These are phyloP conservation scores for Bertia moriformis DNA, from an alignment of 2,329 filamentous ascomycete genomes.

Conservation along the genomic window DNA sequence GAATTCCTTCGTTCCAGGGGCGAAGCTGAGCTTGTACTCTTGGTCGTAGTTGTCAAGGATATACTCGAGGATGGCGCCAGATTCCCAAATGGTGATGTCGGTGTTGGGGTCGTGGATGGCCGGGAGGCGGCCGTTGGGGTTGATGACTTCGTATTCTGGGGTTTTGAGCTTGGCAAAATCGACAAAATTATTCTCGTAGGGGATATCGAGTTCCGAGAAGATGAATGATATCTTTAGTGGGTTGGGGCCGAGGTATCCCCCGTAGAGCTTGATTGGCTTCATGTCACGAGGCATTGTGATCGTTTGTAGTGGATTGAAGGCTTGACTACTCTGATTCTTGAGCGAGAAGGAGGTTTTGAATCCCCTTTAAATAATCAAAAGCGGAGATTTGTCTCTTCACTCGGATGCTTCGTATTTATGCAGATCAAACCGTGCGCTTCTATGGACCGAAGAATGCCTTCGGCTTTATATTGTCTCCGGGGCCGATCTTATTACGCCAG, in stretches of 20 bases:
- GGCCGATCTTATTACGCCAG: no score
- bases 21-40: slow-evolving; percentile 18
- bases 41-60: slow-evolving; percentile 23
- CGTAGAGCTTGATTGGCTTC: no score
- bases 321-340: no score
- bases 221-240: slow-evolving; percentile 10
- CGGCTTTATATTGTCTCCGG: no score
- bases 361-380: no score
- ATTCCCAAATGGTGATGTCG: slow-evolving; percentile 27
- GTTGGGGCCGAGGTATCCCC: slow-evolving; percentile 6
- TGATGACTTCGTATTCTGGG: background rate
- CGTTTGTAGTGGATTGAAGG: no score
- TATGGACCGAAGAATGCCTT: no score
- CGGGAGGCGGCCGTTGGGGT: slow-evolving; percentile 9
- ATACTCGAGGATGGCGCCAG: slow-evolving; percentile 28
- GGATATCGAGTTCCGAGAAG: slow-evolving; percentile 8
- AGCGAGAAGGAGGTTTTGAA: no score
- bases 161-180: background rate
- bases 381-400: no score
- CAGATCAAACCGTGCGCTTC: no score
- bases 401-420: no score
- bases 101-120: slow-evolving; percentile 27
- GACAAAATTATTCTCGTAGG: slow-evolving; percentile 8
- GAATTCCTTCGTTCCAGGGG: slow-evolving; percentile 13
- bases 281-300: no score